A percentile compares a stretch with the other conserved stretches of the same genome.
Evolutionary conservation across 306 rosid genomes (phyloP).

Genomic region (Geum urbanum): DNA sequence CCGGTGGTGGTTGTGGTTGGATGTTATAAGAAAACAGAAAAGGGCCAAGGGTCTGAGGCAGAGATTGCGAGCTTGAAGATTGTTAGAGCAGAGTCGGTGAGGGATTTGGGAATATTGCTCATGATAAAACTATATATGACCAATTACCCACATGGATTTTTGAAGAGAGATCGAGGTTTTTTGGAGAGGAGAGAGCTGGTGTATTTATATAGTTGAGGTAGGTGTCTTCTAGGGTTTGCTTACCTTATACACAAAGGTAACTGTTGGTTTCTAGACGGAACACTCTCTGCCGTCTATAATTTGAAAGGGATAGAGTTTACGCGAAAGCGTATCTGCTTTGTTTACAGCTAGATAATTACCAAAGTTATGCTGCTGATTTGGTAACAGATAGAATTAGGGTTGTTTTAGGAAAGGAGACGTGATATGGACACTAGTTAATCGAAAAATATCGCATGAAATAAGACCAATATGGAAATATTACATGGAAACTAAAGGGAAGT

Average conservation of each 20-base stretch:
- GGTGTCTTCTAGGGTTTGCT: constrained; percentile 45
- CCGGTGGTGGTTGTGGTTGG: neutral
- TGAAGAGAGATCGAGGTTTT: constrained; percentile 4
- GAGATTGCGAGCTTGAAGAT: constrained; percentile 83
- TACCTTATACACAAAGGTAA: constrained; percentile 42
- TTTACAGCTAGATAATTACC: neutral
- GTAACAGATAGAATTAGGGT: neutral
- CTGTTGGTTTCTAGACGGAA: neutral
- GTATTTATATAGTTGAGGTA: constrained; percentile 19
- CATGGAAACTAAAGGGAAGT: no score
- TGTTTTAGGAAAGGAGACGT: neutral
- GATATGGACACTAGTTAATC: no score
- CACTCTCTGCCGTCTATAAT: neutral
- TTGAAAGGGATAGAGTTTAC: neutral
- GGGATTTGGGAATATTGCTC: constrained; percentile 87
- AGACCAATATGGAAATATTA: no score
- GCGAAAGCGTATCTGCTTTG: neutral
- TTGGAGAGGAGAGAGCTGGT: constrained; percentile 12
- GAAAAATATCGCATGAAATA: no score
- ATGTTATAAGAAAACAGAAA: constrained; percentile 64
- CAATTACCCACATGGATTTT: constrained; percentile 43
- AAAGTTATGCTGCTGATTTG: neutral
- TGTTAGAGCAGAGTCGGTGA: constrained; percentile 64
- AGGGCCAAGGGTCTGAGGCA: constrained; percentile 91
- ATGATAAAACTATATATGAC: constrained; percentile 32